phyloP scores from a whole-genome alignment of 2,329 filamentous ascomycete genomes.

The Sporothrix brunneoviolacea region DNA sequence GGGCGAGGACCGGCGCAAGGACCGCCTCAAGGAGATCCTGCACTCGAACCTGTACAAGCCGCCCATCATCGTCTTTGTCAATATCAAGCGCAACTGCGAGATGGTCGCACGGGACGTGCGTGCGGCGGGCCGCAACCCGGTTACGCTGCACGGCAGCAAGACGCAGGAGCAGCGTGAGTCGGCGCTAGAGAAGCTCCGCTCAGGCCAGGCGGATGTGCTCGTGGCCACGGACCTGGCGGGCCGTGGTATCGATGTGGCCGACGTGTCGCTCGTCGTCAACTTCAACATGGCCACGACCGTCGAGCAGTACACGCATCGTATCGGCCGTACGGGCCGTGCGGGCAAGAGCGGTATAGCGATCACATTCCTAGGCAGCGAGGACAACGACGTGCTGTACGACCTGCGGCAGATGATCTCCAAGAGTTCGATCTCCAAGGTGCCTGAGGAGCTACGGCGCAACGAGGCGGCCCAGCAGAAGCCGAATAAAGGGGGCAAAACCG shows the following conservation, averaged over 20 bases:
- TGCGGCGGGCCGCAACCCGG: slow-evolving; percentile 80
- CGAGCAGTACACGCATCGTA: slow-evolving; percentile 92
- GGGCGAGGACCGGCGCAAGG: slow-evolving; percentile 94
- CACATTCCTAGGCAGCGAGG: slow-evolving; percentile 88
- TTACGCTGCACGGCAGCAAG: slow-evolving; percentile 91
- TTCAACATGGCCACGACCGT: slow-evolving; percentile 97
- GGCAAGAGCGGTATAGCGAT: slow-evolving; percentile 95
- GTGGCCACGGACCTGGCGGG: slow-evolving; percentile 95
- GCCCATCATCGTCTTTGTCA: slow-evolving; percentile 98
- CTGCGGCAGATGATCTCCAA: slow-evolving; percentile 93
- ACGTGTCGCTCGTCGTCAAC: slow-evolving; percentile 91
- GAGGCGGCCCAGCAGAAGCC: slow-evolving; percentile 86
- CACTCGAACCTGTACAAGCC: slow-evolving; percentile 70
- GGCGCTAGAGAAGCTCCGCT: slow-evolving; percentile 76
- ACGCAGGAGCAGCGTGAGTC: slow-evolving; percentile 97
- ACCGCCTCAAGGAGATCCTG: slow-evolving; percentile 87
- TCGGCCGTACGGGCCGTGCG: slow-evolving; percentile 93
- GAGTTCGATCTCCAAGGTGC: slow-evolving; percentile 78
- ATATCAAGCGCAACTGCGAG: slow-evolving; percentile 98
- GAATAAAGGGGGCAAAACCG: slow-evolving; percentile 19
- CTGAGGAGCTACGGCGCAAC: slow-evolving; percentile 83
- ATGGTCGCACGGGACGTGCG: slow-evolving; percentile 91
- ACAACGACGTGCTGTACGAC: slow-evolving; percentile 86
- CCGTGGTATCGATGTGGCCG: slow-evolving; percentile 93
- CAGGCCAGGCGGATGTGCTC: slow-evolving; percentile 74